Conservation (phyloP, 148 eudicot genomes). For the Silene latifolia region DNA sequence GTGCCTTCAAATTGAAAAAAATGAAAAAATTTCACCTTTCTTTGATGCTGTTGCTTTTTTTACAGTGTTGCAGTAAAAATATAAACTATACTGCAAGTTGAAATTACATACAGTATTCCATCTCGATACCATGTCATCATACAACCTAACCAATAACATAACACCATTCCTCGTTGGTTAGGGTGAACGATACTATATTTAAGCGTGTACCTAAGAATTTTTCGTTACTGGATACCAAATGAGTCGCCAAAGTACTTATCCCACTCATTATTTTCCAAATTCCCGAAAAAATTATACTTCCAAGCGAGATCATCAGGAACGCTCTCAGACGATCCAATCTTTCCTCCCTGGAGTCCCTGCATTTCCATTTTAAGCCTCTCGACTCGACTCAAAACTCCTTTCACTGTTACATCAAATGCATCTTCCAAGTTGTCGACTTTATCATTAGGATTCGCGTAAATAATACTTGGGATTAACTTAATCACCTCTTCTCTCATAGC, state of each 20-base stretch:
- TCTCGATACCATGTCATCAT: background rate
- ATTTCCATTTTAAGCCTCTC: slow-evolving; percentile 30
- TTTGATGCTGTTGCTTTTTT: background rate
- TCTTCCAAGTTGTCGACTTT: slow-evolving; percentile 41
- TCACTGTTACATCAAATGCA: slow-evolving; percentile 67
- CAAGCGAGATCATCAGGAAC: slow-evolving; percentile 38
- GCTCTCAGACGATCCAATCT: slow-evolving; percentile 23
- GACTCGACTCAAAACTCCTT: slow-evolving; percentile 42
- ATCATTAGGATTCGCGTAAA: slow-evolving; percentile 54
- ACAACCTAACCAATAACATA: too few species aligned
- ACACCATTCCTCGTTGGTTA: too few species aligned
- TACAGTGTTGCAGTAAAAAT: slow-evolving; percentile 1
- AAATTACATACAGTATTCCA: background rate
- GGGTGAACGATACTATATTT: too few species aligned
- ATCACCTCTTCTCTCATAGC: slow-evolving; percentile 65
- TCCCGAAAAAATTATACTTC: slow-evolving; percentile 30
- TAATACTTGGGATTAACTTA: slow-evolving; percentile 52
- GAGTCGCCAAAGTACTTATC: slow-evolving; percentile 45
- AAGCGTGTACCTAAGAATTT: too few species aligned
- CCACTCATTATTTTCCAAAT: slow-evolving; percentile 45
- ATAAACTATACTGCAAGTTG: background rate
- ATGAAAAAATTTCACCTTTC: background rate
- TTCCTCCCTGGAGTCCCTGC: slow-evolving; percentile 24
- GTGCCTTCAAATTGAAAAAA: background rate
- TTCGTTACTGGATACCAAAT: background rate